phyloP scores from a whole-genome alignment of 2,329 filamentous ascomycete species.

The Colletotrichum chlorophyti region DNA sequence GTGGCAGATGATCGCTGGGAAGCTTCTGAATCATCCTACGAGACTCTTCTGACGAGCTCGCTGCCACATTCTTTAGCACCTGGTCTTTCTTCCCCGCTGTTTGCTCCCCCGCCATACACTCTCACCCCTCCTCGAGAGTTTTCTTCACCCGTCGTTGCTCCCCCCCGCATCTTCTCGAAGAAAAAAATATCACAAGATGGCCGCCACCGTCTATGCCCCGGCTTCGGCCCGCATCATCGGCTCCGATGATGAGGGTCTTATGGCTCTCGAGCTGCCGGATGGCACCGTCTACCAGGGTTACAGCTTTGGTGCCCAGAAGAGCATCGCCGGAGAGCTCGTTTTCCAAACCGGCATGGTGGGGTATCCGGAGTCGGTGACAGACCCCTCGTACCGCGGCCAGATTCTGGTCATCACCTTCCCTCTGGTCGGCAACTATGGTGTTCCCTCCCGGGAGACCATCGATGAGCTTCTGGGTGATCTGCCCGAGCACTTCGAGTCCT shows the following conservation, averaged over 20 bases:
- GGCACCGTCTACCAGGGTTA: conserved; percentile 90
- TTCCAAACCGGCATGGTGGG: conserved; percentile 99
- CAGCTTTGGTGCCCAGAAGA: conserved; percentile 96
- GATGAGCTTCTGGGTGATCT: conserved; percentile 86
- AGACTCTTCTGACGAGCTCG: conserved; percentile 29
- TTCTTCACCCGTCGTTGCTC: conserved; percentile 14
- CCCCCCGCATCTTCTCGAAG: conserved; percentile 15
- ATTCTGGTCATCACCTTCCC: conserved; percentile 97
- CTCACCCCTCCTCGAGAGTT: conserved; percentile 4
- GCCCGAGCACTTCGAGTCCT: conserved; percentile 92
- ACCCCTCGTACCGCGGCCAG: conserved; percentile 88
- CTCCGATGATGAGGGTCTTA: conserved; percentile 63
- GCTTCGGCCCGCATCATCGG: conserved; percentile 66
- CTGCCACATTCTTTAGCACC: conserved; percentile 16
- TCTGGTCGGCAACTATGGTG: conserved; percentile 95
- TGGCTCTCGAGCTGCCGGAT: conserved; percentile 93
- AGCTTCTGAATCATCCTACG: conserved; percentile 25
- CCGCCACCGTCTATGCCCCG: conserved; percentile 52
- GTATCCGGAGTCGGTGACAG: conserved; percentile 92
- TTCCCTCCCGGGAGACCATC: conserved; percentile 83
- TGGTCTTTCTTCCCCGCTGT: conserved; percentile 6
- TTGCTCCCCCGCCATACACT: conserved; percentile 8
- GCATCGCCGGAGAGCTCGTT: conserved; percentile 93
- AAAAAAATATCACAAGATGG: conserved; percentile 36
- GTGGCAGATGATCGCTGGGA: conserved; percentile 33